Percentiles rank a stretch among this genome's conserved stretches.
Conservation (phyloP, 768 basidiomycete species). For the Lanmaoa pseudosensibilis region DNA sequence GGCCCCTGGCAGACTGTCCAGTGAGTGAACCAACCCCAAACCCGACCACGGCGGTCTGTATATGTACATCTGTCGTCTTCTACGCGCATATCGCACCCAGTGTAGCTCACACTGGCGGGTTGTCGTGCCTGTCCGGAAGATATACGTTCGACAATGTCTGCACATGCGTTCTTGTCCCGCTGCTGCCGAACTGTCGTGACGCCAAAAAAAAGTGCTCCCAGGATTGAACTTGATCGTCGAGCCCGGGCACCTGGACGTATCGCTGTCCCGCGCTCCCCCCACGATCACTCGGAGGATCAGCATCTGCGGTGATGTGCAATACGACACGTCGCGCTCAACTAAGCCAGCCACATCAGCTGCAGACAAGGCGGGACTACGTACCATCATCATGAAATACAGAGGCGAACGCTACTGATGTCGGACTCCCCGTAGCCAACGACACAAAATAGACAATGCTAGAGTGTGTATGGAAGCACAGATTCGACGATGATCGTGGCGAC, state of each 20-base stretch:
- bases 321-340: background rate
- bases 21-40: no score
- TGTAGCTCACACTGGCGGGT: background rate
- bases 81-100: background rate
- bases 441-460: constrained; percentile 25
- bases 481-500: constrained; percentile 18
- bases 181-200: background rate
- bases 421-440: constrained; percentile 15
- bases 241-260: background rate
- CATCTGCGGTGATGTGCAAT: constrained; percentile 31
- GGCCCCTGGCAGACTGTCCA: no score
- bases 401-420: constrained; percentile 9
- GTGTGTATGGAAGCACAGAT: constrained; percentile 26
- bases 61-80: background rate
- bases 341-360: no score
- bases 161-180: background rate
- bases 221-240: constrained; percentile 15
- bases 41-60: background rate
- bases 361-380: background rate
- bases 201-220: background rate
- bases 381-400: constrained; percentile 24
- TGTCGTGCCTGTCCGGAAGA: background rate
- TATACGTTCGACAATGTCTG: constrained; percentile 1
- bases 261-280: constrained; percentile 12
- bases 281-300: constrained; percentile 26